phyloP scores from a whole-genome alignment of 2,329 filamentous ascomycete genomes.

The Chaetomiaceae sp. region DNA sequence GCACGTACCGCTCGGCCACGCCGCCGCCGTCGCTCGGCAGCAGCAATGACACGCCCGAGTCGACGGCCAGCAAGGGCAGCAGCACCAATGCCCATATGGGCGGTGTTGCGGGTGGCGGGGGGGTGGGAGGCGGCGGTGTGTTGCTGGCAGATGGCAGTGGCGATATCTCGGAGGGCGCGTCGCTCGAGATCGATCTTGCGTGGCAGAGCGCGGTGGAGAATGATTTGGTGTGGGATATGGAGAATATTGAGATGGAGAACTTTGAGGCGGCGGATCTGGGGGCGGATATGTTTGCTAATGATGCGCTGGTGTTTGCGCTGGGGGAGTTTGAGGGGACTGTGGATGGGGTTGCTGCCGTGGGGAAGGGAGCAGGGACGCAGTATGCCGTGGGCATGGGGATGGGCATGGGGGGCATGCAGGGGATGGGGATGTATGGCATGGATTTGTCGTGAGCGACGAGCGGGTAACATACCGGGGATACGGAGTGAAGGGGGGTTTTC shows the following conservation, averaged over 20 bases:
- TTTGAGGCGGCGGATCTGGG: slow-evolving; percentile 25
- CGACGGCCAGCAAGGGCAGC: slow-evolving; percentile 55
- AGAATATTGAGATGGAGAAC: slow-evolving; percentile 30
- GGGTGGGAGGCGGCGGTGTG: slow-evolving; percentile 53
- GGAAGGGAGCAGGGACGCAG: too few relatives aligned
- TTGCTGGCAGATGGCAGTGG: too few relatives aligned
- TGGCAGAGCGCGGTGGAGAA: slow-evolving; percentile 44
- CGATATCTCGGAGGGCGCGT: slow-evolving; percentile 51
- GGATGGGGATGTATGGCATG: too few relatives aligned
- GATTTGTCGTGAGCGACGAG: too few relatives aligned
- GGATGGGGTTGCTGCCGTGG: too few relatives aligned
- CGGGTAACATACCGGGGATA: too few relatives aligned
- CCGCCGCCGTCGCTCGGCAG: too few relatives aligned
- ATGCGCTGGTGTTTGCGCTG: slow-evolving; percentile 33
- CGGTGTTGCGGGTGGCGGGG: too few relatives aligned
- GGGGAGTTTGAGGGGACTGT: slow-evolving; percentile 46
- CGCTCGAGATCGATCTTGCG: slow-evolving; percentile 47
- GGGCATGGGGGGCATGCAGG: too few relatives aligned
- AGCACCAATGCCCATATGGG: too few relatives aligned
- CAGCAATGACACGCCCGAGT: slow-evolving; percentile 62
- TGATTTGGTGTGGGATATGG: slow-evolving; percentile 40
- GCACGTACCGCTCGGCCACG: slow-evolving; percentile 48
- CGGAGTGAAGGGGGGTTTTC: too few relatives aligned
- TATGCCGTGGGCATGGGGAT: too few relatives aligned
- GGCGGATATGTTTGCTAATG: slow-evolving; percentile 20